These are phyloP conservation scores for Cryphonectria carpinicola DNA, from an alignment of 2,329 filamentous ascomycete species.

Conservation along the genomic window DNA sequence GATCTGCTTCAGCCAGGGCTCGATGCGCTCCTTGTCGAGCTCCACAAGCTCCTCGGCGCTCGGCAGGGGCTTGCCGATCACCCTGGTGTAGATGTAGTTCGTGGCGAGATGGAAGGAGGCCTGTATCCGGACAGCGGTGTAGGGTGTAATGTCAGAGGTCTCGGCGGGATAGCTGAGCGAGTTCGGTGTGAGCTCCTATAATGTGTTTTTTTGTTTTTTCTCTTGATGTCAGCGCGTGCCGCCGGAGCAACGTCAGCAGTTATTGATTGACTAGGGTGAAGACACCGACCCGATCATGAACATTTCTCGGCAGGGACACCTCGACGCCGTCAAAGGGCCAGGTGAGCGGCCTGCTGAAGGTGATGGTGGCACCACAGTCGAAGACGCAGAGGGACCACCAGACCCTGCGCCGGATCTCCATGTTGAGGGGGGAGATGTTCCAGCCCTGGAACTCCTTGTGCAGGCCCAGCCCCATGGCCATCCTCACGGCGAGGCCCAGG, in stretches of 20 bases:
- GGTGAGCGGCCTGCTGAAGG: conserved; percentile 34
- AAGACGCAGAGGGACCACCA: conserved; percentile 49
- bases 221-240: neutral
- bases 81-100: conserved; percentile 48
- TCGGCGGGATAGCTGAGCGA: conserved; percentile 40
- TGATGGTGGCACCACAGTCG: conserved; percentile 48
- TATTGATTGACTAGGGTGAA: neutral
- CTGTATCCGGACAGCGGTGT: conserved; percentile 48
- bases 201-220: neutral
- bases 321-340: conserved; percentile 35
- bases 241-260: neutral
- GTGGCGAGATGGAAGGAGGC: conserved; percentile 50
- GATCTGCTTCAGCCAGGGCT: conserved; percentile 42
- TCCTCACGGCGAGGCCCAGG: conserved; percentile 51
- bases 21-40: conserved; percentile 45
- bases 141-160: conserved; percentile 46
- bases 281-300: conserved; percentile 32
- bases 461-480: conserved; percentile 53
- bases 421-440: conserved; percentile 37
- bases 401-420: conserved; percentile 42
- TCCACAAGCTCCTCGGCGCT: conserved; percentile 45
- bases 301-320: conserved; percentile 33
- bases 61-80: conserved; percentile 50
- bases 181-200: conserved; percentile 39
- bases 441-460: conserved; percentile 47